phyloP scores from a whole-genome alignment of 495 filamentous ascomycete genomes.

The Alectoria sarmentosa region DNA sequence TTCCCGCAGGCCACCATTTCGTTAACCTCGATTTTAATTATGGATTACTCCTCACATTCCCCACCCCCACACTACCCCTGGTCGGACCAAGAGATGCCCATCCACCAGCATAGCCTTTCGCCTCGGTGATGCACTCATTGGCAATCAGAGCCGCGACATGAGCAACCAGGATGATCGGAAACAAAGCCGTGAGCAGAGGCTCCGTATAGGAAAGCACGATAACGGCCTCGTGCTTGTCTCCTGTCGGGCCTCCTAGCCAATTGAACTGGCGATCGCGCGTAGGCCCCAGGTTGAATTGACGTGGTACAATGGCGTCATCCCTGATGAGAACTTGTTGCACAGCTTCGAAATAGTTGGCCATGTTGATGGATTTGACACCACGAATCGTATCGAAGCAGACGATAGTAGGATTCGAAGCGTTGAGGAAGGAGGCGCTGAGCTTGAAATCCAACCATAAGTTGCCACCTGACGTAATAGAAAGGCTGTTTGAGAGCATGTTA shows the following conservation, averaged over 20 bases:
- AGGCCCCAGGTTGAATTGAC: background rate
- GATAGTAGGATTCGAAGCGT: too few relatives aligned
- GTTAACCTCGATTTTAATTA: too few relatives aligned
- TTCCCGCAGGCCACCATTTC: too few relatives aligned
- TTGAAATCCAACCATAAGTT: too few relatives aligned
- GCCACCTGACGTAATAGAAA: too few relatives aligned
- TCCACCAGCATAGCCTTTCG: background rate
- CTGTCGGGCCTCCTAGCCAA: background rate
- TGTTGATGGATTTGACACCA: background rate
- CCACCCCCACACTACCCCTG: too few relatives aligned
- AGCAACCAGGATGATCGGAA: background rate
- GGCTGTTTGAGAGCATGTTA: too few relatives aligned
- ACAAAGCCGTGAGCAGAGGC: background rate
- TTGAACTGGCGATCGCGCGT: too few relatives aligned
- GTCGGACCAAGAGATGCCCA: background rate
- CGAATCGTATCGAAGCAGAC: too few relatives aligned
- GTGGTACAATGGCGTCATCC: background rate
- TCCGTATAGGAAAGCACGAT: background rate
- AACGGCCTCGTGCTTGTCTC: too few relatives aligned
- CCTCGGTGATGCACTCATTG: background rate
- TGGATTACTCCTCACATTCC: too few relatives aligned
- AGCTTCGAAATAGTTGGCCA: background rate
- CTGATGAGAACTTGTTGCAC: background rate
- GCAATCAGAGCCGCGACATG: background rate
- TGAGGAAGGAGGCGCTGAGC: too few relatives aligned